Evolutionary conservation across 179 eudicot genomes (phyloP).

Genomic region (Silene noctiflora): DNA sequence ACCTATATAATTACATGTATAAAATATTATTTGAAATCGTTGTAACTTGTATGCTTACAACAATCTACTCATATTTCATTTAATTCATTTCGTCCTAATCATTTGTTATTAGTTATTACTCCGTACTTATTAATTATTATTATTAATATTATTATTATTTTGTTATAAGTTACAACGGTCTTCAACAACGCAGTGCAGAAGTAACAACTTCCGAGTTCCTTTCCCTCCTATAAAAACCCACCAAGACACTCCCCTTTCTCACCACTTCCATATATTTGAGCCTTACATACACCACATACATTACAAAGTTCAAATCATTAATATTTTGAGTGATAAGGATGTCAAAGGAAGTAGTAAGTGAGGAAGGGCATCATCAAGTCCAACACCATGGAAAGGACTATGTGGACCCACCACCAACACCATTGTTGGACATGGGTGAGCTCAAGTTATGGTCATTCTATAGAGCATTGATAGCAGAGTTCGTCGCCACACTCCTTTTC

Average conservation of each 20-base stretch:
- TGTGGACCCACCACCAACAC: conserved; percentile 83
- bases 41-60: no score
- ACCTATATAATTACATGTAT: no score
- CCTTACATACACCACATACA: background rate
- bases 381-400: conserved; percentile 61
- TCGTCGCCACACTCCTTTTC: conserved; percentile 70
- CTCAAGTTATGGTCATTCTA: conserved; percentile 73
- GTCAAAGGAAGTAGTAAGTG: conserved; percentile 66
- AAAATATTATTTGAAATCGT: no score
- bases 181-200: background rate
- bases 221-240: conserved; percentile 24
- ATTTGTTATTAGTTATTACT: no score
- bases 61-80: no score
- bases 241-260: background rate
- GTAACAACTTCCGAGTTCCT: conserved; percentile 20
- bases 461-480: conserved; percentile 81
- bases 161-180: no score
- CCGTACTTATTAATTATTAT: no score
- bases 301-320: background rate
- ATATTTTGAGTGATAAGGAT: conserved; percentile 19
- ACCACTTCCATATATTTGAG: background rate
- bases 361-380: conserved; percentile 35
- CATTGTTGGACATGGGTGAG: conserved; percentile 63
- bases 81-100: no score
- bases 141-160: no score